A percentile compares a stretch with the other conserved stretches of the same genome.
Evolutionary conservation across 257 asterid genomes (phyloP).

Genomic region (Solanum ossicruentum): DNA sequence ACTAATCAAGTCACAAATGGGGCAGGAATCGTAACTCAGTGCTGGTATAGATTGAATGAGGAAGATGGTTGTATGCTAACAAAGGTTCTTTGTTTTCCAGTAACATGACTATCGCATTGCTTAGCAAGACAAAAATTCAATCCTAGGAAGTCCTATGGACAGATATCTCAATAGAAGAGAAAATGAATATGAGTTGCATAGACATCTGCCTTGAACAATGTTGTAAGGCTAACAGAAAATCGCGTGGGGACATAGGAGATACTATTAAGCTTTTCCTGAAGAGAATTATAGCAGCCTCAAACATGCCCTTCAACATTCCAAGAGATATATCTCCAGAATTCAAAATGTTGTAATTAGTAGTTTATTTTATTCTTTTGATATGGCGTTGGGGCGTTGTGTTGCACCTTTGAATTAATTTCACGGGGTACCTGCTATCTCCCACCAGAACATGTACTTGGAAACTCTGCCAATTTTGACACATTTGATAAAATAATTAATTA

Average conservation of each 20-base stretch:
- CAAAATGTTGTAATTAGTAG: not conserved
- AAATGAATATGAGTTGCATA: not conserved
- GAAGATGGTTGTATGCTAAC: not conserved
- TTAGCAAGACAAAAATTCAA: not conserved
- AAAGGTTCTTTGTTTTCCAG: not conserved
- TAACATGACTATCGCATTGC: not conserved
- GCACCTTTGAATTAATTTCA: not conserved
- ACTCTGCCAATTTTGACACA: not conserved
- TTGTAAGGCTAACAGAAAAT: not conserved
- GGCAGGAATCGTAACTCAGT: not conserved
- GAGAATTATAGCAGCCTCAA: not conserved
- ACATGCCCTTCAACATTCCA: not conserved
- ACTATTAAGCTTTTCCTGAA: not conserved
- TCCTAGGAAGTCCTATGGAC: not conserved
- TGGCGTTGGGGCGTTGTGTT: not conserved
- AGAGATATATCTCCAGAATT: not conserved
- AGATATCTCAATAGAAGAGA: not conserved
- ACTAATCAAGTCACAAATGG: not conserved
- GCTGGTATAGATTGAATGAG: not conserved
- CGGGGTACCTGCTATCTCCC: not conserved
- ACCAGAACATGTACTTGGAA: not conserved
- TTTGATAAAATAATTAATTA: not conserved
- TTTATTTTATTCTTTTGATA: not conserved
- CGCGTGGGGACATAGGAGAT: not conserved
- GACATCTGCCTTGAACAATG: not conserved